Conservation (phyloP, 2,329 filamentous ascomycete species). For the Diaporthe citriasiana region DNA sequence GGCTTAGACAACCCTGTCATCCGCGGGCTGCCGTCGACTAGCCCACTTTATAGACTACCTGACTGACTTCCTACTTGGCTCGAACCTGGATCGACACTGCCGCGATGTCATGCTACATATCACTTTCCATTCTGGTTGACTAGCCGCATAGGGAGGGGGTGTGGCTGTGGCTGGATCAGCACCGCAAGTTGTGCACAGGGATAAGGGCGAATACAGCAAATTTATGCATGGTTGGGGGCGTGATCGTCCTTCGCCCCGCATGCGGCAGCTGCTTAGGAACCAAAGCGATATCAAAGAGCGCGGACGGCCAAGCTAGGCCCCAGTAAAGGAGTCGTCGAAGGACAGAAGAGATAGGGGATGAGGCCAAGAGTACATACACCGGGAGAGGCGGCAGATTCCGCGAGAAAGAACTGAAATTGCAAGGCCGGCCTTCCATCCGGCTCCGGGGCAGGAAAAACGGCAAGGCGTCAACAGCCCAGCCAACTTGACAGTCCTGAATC, state of each 20-base stretch:
- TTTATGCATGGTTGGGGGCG: background rate
- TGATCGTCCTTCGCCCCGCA: slow-evolving; percentile 4
- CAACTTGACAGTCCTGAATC: slow-evolving; percentile 10
- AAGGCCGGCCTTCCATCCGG: background rate
- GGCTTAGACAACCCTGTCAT: background rate
- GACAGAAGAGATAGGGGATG: background rate
- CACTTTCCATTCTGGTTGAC: slow-evolving; percentile 1
- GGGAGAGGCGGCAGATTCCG: background rate
- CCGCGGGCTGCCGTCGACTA: slow-evolving; percentile 1
- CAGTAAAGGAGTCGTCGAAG: background rate
- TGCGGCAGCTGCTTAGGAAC: background rate
- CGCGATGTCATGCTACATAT: slow-evolving; percentile 27
- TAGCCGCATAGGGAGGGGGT: background rate
- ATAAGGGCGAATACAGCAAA: background rate
- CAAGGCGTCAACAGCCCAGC: background rate
- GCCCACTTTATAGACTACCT: slow-evolving; percentile 24
- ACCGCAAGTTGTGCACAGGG: slow-evolving; percentile 4
- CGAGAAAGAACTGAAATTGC: background rate
- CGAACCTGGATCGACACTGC: slow-evolving; percentile 7
- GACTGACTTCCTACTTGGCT: slow-evolving; percentile 6
- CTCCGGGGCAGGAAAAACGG: background rate
- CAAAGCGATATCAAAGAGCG: background rate
- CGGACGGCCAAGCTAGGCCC: background rate
- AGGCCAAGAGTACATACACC: background rate
- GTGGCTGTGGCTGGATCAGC: background rate